Conservation (phyloP, 2,329 filamentous ascomycete species). For the Bipolaris cookei region DNA sequence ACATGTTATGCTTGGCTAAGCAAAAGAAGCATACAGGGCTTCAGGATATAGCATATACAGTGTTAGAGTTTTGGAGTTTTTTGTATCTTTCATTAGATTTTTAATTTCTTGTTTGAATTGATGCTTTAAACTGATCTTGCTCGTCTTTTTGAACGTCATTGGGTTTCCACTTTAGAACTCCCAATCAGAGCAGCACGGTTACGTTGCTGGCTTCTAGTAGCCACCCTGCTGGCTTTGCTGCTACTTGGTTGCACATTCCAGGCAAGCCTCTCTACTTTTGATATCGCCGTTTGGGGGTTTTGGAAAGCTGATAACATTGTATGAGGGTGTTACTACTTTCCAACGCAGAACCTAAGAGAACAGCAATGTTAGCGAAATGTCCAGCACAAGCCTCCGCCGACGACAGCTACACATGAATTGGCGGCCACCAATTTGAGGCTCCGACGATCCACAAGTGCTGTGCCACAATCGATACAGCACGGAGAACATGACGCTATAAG, state of each 20-base stretch:
- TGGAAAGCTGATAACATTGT: not conserved
- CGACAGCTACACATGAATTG: constrained; percentile 14
- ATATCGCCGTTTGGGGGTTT: too few species aligned
- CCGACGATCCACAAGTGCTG: constrained; percentile 2
- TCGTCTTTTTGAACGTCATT: too few species aligned
- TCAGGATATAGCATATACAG: not conserved
- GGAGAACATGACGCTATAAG: constrained; percentile 23
- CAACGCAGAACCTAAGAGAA: constrained; percentile 33
- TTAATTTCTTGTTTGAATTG: not conserved
- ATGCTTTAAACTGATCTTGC: not conserved
- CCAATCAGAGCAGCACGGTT: not conserved
- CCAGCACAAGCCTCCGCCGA: not conserved
- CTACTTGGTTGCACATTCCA: not conserved
- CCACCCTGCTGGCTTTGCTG: not conserved
- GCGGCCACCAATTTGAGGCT: constrained; percentile 4
- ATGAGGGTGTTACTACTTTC: constrained; percentile 20
- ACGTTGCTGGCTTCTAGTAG: not conserved
- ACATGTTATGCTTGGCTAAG: constrained; percentile 1
- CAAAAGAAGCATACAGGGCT: not conserved
- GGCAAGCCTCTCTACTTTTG: too few species aligned
- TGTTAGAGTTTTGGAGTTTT: not conserved
- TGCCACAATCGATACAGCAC: constrained; percentile 12
- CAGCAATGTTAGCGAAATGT: constrained; percentile 8
- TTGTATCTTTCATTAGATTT: not conserved
- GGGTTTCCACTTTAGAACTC: not conserved